Evolutionary conservation across 805 yeast genomes (phyloP).

Genomic region (Candida chilensis): DNA sequence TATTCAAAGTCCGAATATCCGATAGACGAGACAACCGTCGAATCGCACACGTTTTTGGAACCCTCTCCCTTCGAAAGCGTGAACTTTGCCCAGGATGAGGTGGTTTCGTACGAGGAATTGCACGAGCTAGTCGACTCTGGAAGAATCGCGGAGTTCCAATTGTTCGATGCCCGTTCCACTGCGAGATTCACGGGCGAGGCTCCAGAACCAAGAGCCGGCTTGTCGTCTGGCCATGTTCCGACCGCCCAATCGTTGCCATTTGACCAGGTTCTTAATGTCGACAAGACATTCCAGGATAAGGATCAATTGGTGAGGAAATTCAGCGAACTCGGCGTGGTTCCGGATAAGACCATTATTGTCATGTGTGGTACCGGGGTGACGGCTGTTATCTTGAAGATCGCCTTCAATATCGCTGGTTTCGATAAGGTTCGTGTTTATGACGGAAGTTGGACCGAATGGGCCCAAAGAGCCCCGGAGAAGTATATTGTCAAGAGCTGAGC

Average conservation of each 20-base stretch:
- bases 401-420: slow-evolving; percentile 48
- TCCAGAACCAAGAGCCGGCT: slow-evolving; percentile 86
- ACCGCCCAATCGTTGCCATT: slow-evolving; percentile 76
- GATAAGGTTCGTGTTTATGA: slow-evolving; percentile 57
- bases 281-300: slow-evolving; percentile 36
- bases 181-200: slow-evolving; percentile 71
- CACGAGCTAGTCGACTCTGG: slow-evolving; percentile 43
- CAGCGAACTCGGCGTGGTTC: slow-evolving; percentile 22
- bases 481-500: slow-evolving; percentile 34
- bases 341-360: slow-evolving; percentile 60
- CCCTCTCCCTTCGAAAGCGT: too few relatives aligned
- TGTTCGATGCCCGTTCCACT: slow-evolving; percentile 76
- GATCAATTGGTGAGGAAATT: slow-evolving; percentile 40
- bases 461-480: slow-evolving; percentile 55
- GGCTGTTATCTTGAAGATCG: slow-evolving; percentile 79
- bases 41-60: too few relatives aligned
- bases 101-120: slow-evolving; percentile 61
- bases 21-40: too few relatives aligned
- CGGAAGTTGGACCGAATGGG: slow-evolving; percentile 89
- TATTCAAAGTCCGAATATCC: slow-evolving; percentile 40
- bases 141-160: slow-evolving; percentile 36
- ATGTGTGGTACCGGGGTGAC: slow-evolving; percentile 98
- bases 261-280: slow-evolving; percentile 42
- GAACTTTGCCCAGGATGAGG: slow-evolving; percentile 39
- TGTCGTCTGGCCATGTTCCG: slow-evolving; percentile 86